Evolutionary conservation across 2,329 filamentous ascomycete species (phyloP).

Genomic region (Neophaeococcomyces aloes): DNA sequence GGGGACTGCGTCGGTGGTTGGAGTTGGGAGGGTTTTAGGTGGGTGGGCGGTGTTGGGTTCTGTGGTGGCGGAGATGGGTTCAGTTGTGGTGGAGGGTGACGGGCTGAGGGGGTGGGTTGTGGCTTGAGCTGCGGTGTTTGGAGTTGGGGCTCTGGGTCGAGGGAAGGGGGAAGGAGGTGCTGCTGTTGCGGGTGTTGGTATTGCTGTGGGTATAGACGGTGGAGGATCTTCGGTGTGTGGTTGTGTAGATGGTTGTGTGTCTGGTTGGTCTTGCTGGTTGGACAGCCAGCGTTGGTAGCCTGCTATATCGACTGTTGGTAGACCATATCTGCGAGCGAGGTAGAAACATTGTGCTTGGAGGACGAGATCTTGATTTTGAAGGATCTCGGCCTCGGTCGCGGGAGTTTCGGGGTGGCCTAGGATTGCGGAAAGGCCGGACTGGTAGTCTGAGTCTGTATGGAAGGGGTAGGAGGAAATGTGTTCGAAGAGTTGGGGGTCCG

Average conservation of each 20-base stretch:
- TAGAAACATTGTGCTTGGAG: slow-evolving; percentile 40
- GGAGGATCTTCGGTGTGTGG: no score
- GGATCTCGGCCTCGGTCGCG: slow-evolving; percentile 30
- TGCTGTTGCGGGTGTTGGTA: no score
- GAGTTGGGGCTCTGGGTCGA: not conserved
- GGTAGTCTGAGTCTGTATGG: slow-evolving; percentile 34
- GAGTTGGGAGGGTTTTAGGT: no score
- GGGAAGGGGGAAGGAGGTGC: no score
- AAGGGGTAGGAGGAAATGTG: slow-evolving; percentile 32
- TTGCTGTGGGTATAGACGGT: not conserved
- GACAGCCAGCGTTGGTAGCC: slow-evolving; percentile 56
- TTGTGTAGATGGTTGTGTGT: not conserved
- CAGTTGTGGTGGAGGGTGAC: no score
- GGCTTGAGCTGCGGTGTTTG: slow-evolving; percentile 7
- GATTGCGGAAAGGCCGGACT: slow-evolving; percentile 37
- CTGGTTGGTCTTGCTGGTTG: slow-evolving; percentile 14
- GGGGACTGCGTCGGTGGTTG: no score
- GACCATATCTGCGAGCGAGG: slow-evolving; percentile 34
- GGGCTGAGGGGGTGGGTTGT: not conserved
- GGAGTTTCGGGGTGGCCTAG: slow-evolving; percentile 32
- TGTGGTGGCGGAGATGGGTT: no score
- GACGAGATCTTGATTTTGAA: slow-evolving; percentile 32
- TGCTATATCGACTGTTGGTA: slow-evolving; percentile 50
- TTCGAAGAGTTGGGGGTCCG: slow-evolving; percentile 22
- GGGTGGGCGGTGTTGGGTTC: no score